These are phyloP conservation scores for Penicillium sp. DNA, from an alignment of 2,329 filamentous ascomycete genomes.

Conservation along the genomic window DNA sequence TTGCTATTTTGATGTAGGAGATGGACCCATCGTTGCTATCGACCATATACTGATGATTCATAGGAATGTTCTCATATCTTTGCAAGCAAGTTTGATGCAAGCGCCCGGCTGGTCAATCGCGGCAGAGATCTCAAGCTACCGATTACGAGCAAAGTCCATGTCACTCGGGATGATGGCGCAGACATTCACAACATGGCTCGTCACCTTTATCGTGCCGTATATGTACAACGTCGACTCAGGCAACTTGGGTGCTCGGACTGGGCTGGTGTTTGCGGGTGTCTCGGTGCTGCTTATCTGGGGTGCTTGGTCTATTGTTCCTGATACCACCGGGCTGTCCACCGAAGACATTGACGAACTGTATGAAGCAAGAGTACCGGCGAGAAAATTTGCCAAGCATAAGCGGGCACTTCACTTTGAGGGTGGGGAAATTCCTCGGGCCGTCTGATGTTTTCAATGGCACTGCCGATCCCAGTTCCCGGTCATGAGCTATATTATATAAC, in stretches of 20 bases:
- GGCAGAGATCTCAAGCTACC: conserved; percentile 10
- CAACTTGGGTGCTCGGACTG: conserved; percentile 15
- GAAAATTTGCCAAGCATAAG: background rate
- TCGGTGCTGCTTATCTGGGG: conserved; percentile 10
- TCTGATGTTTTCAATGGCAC: background rate
- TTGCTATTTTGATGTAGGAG: conserved; percentile 18
- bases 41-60: background rate
- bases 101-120: conserved; percentile 10
- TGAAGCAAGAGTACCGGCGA: background rate
- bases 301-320: conserved; percentile 6
- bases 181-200: conserved; percentile 11
- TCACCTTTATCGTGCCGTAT: conserved; percentile 15
- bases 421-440: background rate
- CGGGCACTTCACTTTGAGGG: background rate
- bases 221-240: conserved; percentile 18
- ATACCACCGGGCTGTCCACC: conserved; percentile 8
- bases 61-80: conserved; percentile 11
- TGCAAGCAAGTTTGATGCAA: conserved; percentile 11
- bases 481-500: background rate
- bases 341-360: conserved; percentile 13
- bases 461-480: background rate
- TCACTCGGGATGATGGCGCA: conserved; percentile 13
- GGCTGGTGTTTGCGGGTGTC: conserved; percentile 13
- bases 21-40: background rate
- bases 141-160: conserved; percentile 11